Evolutionary conservation across 1,284 basidiomycete species (phyloP).

Genomic region (Trichosporon sp.): DNA sequence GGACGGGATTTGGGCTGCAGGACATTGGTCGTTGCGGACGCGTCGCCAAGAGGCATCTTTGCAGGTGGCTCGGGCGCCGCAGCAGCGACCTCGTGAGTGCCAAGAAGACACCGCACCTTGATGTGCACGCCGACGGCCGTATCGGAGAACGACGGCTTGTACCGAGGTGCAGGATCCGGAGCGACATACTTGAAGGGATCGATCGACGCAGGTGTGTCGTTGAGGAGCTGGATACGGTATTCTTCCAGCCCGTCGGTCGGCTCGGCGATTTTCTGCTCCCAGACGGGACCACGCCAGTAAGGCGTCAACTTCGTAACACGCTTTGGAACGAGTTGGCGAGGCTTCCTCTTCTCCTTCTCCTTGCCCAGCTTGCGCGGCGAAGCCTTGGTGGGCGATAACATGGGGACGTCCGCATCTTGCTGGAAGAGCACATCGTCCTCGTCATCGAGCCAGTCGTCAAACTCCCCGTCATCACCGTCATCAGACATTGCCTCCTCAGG

Average conservation of each 20-base stretch:
- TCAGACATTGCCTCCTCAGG: conserved; percentile 41
- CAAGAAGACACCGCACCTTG: conserved; percentile 41
- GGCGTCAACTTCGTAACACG: conserved; percentile 53
- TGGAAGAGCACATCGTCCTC: conserved; percentile 32
- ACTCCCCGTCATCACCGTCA: conserved; percentile 45
- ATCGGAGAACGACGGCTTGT: conserved; percentile 42
- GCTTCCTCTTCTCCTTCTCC: conserved; percentile 25
- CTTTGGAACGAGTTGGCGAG: conserved; percentile 37
- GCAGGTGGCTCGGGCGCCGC: conserved; percentile 17
- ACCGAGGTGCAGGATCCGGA: conserved; percentile 36
- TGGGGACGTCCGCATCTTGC: conserved; percentile 49
- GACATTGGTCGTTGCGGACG: conserved; percentile 20
- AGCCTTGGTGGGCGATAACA: conserved; percentile 26
- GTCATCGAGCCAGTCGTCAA: conserved; percentile 54
- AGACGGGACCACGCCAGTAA: conserved; percentile 50
- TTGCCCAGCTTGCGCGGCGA: conserved; percentile 34
- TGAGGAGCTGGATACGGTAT: conserved; percentile 53
- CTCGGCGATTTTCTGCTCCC: conserved; percentile 49
- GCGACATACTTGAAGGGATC: conserved; percentile 53
- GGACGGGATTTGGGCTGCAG: conserved; percentile 23
- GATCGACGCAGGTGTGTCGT: conserved; percentile 51
- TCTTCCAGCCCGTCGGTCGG: conserved; percentile 45
- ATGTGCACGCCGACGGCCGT: conserved; percentile 40
- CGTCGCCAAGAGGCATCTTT: conserved; percentile 32
- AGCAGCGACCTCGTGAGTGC: conserved; percentile 29